Percentiles rank a stretch among this genome's conserved stretches.
Evolutionary conservation across 768 basidiomycete species (phyloP).

Genomic region (Albatrellus ellisii): DNA sequence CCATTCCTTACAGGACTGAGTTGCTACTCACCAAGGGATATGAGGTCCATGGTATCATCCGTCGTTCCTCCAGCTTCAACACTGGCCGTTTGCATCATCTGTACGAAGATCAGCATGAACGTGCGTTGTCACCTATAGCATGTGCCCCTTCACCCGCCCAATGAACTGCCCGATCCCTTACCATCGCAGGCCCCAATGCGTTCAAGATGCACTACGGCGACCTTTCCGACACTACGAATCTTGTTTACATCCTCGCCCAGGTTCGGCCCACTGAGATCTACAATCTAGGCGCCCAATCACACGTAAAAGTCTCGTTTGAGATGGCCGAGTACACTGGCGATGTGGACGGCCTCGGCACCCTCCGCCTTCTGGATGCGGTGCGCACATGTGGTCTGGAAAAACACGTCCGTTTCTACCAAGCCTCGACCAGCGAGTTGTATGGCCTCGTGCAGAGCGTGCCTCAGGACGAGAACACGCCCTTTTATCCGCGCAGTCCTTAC

Average conservation of each 20-base stretch:
- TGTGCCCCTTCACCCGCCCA: background rate
- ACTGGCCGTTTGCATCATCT: slow-evolving; percentile 90
- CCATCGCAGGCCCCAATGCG: slow-evolving; percentile 47
- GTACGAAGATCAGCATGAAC: slow-evolving; percentile 86
- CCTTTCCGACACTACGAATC: slow-evolving; percentile 90
- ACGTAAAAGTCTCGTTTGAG: slow-evolving; percentile 99
- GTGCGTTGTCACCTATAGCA: slow-evolving; percentile 29
- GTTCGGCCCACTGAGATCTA: slow-evolving; percentile 95
- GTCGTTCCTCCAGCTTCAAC: slow-evolving; percentile 96
- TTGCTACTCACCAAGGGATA: slow-evolving; percentile 80
- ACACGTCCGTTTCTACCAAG: slow-evolving; percentile 93
- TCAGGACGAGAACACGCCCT: slow-evolving; percentile 91
- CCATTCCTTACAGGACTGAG: slow-evolving; percentile 45
- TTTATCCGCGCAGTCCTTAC: slow-evolving; percentile 97
- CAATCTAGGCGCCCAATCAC: slow-evolving; percentile 95
- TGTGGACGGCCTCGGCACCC: slow-evolving; percentile 89
- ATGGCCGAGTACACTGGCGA: slow-evolving; percentile 99
- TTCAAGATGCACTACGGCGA: slow-evolving; percentile 88
- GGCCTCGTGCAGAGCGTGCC: slow-evolving; percentile 95
- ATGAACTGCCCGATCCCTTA: slow-evolving; percentile 1
- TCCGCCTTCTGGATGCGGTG: slow-evolving; percentile 91
- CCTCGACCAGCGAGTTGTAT: slow-evolving; percentile 94
- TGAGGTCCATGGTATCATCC: slow-evolving; percentile 90
- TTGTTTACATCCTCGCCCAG: slow-evolving; percentile 91
- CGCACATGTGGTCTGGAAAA: slow-evolving; percentile 91